Base-by-base conservation (phyloP, 176 grass and related monocot genomes). In the Carex scoparia region DNA sequence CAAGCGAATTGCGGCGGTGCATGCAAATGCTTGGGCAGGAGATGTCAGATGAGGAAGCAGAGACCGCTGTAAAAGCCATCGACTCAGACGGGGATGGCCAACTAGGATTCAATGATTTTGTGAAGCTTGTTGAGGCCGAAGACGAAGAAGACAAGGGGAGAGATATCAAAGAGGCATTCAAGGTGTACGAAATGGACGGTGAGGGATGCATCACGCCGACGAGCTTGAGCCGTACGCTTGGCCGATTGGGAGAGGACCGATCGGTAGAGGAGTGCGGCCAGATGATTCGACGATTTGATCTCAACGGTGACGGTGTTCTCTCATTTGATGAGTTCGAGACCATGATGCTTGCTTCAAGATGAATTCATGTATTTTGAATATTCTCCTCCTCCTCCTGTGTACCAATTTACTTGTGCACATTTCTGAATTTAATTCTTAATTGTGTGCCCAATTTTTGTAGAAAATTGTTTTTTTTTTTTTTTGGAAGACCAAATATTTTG, bases 201-300 rank as follows among this genome's bases (percentile, higher is more conserved):
- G 53, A 71, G 5, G 82, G 83, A 14, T 89, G 87, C 87, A 89
- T 89, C 87, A 89, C 87, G 42, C 83, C 87, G 9, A 86, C 13
- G 2, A 89, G 87, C 53, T 56, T 89, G 54, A 54, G 84, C 16
- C 73, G 65, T 1, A 81, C 78, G 40, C 84, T 89, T 1, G 30
- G 66, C 0, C 84, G 44, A 27, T 55, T 89, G 10, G 87, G 87
- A 8, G 84, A 89, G 83, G 14, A 84, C 5, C 75, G 67, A 15
- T 63, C 73, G 12, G 78, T 82, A 7, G 87, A 89, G 42, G 87
- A 89, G 54, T 89, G 87, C 77, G 11, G 10, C 23, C 2, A 42
- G 14, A 89, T 89, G 84, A 89, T 89, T 42, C 84, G 84, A 54
- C 84, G 55, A 10, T 89, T 82, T 3, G 87, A 89, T 30, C 61